Evolutionary conservation across 768 basidiomycete genomes (phyloP), one percentile per base, ranked within the genome.

Genomic region (Sutorius australiensis): DNA sequence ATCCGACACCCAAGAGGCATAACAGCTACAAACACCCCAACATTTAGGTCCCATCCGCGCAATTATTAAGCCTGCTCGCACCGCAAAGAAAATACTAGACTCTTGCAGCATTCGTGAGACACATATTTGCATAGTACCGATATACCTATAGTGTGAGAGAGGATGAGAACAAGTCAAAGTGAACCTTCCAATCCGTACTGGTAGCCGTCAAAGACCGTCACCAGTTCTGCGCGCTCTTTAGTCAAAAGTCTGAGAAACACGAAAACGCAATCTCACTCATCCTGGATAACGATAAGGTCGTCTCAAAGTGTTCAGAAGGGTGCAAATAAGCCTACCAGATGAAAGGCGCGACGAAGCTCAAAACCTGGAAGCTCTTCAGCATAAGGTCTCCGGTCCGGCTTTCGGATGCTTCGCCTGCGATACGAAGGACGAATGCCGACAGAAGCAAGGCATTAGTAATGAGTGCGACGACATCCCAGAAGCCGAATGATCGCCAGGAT

Each of bases 61-160:
- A 51, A 14, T 28, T 24, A 32, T 9, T n/a, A 21, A 10, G 1
- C 19, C 46, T 34, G 2, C 48, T 70, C 79, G 36, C 60, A 95
- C 88, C 47, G 88, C 88, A 69, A 95, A 93, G 74, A 95, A 95
- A 44, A 97, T 84, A 3, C 90, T 86, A 17, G 92, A 94, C 70
- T 98, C 93, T 64, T 88, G 86, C 56, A 98, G 71, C 94, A 98
- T 98, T 12, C 92, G 79, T 17, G 90, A 84, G 2, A 95, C 84
- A 55, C 94, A 95, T 28, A 98, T 92, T 66, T 95, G 92, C 85
- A 97, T 85, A 0, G 88, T 93, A 8, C 94, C 94, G 42, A 98
- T 83, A 60, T 89, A 89, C 63, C 87, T 89, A 47, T 17, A 53
- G 48, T 31, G 37, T n/a, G 48, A 12, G 9, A 46, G 41, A 28